These are phyloP conservation scores for Wickerhamiella australiensis DNA, from an alignment of 805 yeast species.

Conservation along the genomic window DNA sequence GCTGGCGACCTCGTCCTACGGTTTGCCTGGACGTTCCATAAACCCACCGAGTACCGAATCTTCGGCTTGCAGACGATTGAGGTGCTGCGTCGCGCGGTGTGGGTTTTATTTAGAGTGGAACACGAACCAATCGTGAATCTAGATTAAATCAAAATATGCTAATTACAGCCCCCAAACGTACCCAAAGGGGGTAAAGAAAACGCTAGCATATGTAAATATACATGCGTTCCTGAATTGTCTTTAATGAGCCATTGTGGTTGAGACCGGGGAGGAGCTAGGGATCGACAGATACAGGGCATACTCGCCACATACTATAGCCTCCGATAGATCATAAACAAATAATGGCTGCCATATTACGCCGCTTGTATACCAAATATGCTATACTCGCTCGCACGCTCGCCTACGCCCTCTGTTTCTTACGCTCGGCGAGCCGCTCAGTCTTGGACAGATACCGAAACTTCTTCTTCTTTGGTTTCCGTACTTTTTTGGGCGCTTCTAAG, in stretches of 20 bases:
- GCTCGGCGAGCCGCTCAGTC: slow-evolving; percentile 46
- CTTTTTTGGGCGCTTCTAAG: slow-evolving; percentile 24
- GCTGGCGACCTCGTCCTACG: slow-evolving; percentile 51
- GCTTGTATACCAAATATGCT: no score
- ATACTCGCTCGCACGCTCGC: no score
- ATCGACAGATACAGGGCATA: no score
- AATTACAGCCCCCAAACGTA: no score
- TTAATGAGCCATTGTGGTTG: no score
- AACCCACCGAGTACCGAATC: slow-evolving; percentile 44
- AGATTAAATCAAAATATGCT: not conserved
- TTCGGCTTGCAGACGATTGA: slow-evolving; percentile 63
- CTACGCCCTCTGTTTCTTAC: slow-evolving; percentile 2
- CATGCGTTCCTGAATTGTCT: no score
- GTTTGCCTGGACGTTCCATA: slow-evolving; percentile 62
- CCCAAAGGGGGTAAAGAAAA: no score
- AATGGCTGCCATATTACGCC: no score
- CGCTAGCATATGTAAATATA: no score
- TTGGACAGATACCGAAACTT: slow-evolving; percentile 83
- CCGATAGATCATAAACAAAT: no score
- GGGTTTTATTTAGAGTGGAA: slow-evolving; percentile 80
- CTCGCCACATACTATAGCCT: no score
- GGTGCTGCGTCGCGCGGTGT: slow-evolving; percentile 69
- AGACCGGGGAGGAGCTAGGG: no score
- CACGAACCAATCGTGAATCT: slow-evolving; percentile 4
- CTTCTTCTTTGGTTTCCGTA: slow-evolving; percentile 37